Conservation (phyloP, 352 stramenopile species). For the Thraustochytrium sp. region DNA sequence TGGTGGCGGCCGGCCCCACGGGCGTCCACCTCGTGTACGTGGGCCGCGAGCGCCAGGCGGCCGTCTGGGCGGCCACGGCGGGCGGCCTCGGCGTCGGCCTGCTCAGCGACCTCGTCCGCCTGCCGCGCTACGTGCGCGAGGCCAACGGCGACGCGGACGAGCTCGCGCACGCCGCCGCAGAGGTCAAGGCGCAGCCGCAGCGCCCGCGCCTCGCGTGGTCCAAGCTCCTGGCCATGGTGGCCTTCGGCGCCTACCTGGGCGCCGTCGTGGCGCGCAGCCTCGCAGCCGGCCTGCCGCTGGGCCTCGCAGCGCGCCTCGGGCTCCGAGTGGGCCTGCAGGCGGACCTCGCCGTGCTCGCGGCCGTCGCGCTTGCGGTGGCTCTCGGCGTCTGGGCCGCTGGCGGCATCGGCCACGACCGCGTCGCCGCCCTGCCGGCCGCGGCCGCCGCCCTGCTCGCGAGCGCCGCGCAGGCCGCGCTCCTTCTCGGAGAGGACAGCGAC, state of each 20-base stretch:
- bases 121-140: constrained; percentile 9
- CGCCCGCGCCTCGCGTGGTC: not conserved
- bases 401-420: not conserved
- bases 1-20: not conserved
- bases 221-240: not conserved
- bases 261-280: not conserved
- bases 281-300: not conserved
- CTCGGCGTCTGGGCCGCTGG: not conserved
- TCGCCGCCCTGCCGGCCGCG: not conserved
- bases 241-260: not conserved
- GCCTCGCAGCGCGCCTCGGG: not conserved
- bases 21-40: constrained; percentile 14
- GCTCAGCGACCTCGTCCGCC: not conserved
- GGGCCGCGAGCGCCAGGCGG: not conserved
- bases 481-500: not conserved
- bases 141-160: not conserved
- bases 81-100: not conserved
- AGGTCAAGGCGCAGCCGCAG: not conserved
- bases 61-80: not conserved
- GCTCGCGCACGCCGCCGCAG: not conserved
- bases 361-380: not conserved
- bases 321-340: not conserved
- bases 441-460: too few relatives aligned
- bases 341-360: not conserved
- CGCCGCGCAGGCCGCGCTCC: not conserved